These are phyloP conservation scores for Bocquillonia castaneifolia DNA, from an alignment of 441 rosid species.

Conservation along the genomic window DNA sequence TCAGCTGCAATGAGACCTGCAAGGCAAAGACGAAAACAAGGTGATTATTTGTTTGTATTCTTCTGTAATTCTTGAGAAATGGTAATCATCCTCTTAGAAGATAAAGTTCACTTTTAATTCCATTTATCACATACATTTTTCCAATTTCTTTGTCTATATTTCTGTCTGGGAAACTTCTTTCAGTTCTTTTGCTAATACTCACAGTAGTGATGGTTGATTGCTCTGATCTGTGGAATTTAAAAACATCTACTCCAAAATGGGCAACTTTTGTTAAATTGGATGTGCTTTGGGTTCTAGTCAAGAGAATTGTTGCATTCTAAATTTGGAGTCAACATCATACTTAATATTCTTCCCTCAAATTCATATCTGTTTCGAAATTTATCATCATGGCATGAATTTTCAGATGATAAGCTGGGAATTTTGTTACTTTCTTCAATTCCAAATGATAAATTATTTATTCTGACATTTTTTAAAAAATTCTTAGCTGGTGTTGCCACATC, in stretches of 20 bases:
- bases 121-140: not conserved
- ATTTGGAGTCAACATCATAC: not conserved
- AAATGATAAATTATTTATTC: not conserved
- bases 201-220: not conserved
- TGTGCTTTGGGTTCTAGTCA: not conserved
- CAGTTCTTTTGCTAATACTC: not conserved
- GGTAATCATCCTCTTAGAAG: not conserved
- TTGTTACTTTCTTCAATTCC: slow-evolving; percentile 2
- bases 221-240: not conserved
- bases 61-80: not conserved
- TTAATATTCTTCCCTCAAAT: not conserved
- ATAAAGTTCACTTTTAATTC: not conserved
- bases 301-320: not conserved
- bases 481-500: slow-evolving; percentile 41
- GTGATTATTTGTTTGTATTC: slow-evolving; percentile 31
- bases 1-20: slow-evolving; percentile 50
- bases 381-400: slow-evolving; percentile 4
- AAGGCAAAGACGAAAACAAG: slow-evolving; percentile 77
- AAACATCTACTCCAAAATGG: not conserved
- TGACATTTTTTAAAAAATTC: slow-evolving; percentile 7
- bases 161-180: not conserved
- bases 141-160: not conserved
- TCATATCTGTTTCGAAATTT: not conserved
- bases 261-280: not conserved
- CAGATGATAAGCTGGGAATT: slow-evolving; percentile 3